Percentiles rank a stretch among this genome's conserved stretches.
phyloP scores from a whole-genome alignment of 1,284 basidiomycete species.

The Entoloma clypeatum region DNA sequence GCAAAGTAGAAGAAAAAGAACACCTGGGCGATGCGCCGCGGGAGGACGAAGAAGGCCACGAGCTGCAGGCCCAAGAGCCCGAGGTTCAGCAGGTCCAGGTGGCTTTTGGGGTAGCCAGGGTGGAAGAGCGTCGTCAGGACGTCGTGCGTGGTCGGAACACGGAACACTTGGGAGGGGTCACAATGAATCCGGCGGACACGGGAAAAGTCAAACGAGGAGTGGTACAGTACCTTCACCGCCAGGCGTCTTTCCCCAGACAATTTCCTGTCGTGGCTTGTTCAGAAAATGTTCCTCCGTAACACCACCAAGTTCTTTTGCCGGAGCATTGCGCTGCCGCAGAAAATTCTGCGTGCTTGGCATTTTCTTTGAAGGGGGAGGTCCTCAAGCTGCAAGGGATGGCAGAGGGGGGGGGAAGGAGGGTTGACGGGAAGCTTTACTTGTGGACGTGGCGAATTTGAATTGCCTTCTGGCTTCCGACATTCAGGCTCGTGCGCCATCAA shows the following conservation, averaged over 20 bases:
- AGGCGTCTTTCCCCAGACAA: constrained; percentile 87
- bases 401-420: constrained; percentile 18
- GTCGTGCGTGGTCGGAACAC: constrained; percentile 93
- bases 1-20: constrained; percentile 88
- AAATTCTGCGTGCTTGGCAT: constrained; percentile 26
- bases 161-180: constrained; percentile 87
- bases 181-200: too few relatives aligned
- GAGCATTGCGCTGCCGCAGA: constrained; percentile 32
- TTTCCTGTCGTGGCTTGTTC: constrained; percentile 39
- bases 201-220: too few relatives aligned
- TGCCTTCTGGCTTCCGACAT: too few relatives aligned
- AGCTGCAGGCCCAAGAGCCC: constrained; percentile 77
- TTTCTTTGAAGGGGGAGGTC: not conserved
- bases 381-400: constrained; percentile 6
- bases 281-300: constrained; percentile 12
- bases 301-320: constrained; percentile 12
- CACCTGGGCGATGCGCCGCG: constrained; percentile 48
- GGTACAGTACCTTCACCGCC: constrained; percentile 62
- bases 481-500: too few relatives aligned
- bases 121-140: constrained; percentile 90
- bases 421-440: too few relatives aligned
- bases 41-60: constrained; percentile 67
- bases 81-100: constrained; percentile 87
- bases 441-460: too few relatives aligned
- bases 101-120: constrained; percentile 86